phyloP scores from a whole-genome alignment of 805 yeast species.

The Schwanniomyces polymorphus region DNA sequence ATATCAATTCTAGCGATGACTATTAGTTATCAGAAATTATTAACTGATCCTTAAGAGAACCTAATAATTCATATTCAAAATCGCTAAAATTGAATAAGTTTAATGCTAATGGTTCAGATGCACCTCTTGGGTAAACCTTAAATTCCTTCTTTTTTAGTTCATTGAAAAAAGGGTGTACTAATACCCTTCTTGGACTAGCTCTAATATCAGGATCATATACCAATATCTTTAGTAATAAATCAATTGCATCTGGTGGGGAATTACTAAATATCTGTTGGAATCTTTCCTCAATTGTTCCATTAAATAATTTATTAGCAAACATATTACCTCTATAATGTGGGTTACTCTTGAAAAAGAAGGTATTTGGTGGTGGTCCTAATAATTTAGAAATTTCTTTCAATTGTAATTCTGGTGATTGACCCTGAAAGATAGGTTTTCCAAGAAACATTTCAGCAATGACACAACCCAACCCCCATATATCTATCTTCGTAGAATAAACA shows the following conservation, averaged over 20 bases:
- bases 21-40: conserved; percentile 4
- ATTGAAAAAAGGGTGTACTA: conserved; percentile 88
- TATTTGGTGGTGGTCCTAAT: conserved; percentile 79
- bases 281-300: conserved; percentile 53
- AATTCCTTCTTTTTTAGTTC: conserved; percentile 66
- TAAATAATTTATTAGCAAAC: conserved; percentile 63
- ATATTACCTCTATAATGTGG: conserved; percentile 76
- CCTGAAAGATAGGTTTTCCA: conserved; percentile 95
- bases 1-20: neutral
- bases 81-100: conserved; percentile 69
- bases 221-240: conserved; percentile 73
- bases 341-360: conserved; percentile 71
- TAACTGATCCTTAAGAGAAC: conserved; percentile 36
- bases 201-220: conserved; percentile 90
- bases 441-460: conserved; percentile 91
- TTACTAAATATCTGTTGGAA: conserved; percentile 52
- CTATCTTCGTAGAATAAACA: conserved; percentile 85
- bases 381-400: conserved; percentile 86
- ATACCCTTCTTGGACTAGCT: conserved; percentile 74
- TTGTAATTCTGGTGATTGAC: conserved; percentile 85
- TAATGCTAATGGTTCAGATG: conserved; percentile 37
- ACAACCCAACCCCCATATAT: conserved; percentile 98
- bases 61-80: conserved; percentile 58
- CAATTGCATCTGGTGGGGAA: conserved; percentile 85
- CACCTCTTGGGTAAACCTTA: conserved; percentile 56